Evolutionary conservation across 768 basidiomycete species (phyloP).

Genomic region (Boletus coccyginus): DNA sequence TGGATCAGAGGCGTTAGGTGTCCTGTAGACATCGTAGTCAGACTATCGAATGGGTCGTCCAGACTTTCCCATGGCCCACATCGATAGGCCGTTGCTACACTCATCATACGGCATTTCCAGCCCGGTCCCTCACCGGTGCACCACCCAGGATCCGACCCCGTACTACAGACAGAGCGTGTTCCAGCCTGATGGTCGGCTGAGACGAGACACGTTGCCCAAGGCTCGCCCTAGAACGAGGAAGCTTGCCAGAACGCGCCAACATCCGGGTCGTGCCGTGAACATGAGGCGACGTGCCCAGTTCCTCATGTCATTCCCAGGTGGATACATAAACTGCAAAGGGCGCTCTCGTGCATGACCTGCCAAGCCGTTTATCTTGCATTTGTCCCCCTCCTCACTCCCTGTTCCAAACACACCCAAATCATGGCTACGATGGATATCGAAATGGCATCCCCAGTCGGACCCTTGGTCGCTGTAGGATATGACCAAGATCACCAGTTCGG

Average conservation of each 20-base stretch:
- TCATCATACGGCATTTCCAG: not conserved
- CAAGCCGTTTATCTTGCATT: slow-evolving; percentile 15
- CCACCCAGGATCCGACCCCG: not conserved
- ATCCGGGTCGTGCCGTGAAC: slow-evolving; percentile 19
- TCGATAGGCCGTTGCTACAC: not conserved
- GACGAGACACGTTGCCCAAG: slow-evolving; percentile 13
- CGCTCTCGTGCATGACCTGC: not conserved
- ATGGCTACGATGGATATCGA: slow-evolving; percentile 32
- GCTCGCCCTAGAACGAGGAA: slow-evolving; percentile 10
- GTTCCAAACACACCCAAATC: not conserved
- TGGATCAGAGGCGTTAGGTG: not conserved
- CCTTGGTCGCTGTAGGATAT: slow-evolving; percentile 24
- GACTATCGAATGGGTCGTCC: not conserved
- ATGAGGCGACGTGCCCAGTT: slow-evolving; percentile 29
- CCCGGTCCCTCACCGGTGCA: not conserved
- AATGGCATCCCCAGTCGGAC: slow-evolving; percentile 32
- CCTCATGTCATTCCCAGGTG: slow-evolving; percentile 23
- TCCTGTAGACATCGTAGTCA: not conserved
- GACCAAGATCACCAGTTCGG: slow-evolving; percentile 16
- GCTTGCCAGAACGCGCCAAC: not conserved
- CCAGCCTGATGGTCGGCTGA: slow-evolving; percentile 1
- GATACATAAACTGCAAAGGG: slow-evolving; percentile 26
- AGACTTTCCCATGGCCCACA: not conserved
- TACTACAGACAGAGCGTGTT: not conserved
- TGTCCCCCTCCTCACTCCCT: not conserved